These are phyloP conservation scores for Rhizopus stolonifer DNA, from an alignment of 371 early-diverging fungal genomes.

Conservation along the genomic window DNA sequence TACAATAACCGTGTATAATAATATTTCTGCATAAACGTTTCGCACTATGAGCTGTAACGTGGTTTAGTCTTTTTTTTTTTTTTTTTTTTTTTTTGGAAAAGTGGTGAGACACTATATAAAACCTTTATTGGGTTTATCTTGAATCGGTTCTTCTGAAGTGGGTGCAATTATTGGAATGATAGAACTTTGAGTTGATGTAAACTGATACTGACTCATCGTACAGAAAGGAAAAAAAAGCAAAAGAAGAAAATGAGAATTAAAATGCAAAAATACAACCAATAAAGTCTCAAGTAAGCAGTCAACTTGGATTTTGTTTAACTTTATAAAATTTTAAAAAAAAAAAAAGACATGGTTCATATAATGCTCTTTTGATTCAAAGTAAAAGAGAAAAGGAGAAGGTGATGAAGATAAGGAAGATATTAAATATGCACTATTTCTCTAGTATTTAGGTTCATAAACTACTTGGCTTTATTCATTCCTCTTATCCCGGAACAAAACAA, in stretches of 20 bases:
- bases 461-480: no score
- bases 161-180: constrained; percentile 58
- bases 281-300: neutral
- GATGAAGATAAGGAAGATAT: no score
- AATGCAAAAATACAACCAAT: constrained; percentile 1
- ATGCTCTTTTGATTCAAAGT: no score
- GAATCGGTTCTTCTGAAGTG: constrained; percentile 16
- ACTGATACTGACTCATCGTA: neutral
- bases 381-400: no score
- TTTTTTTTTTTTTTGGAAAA: no score
- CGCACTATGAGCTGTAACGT: constrained; percentile 26
- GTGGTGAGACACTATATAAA: no score
- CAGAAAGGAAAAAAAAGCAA: constrained; percentile 4
- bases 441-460: no score
- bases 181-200: constrained; percentile 25
- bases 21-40: constrained; percentile 77
- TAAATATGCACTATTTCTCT: no score
- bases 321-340: no score
- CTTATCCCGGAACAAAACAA: neutral
- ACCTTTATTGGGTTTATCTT: constrained; percentile 17
- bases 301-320: no score
- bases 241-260: constrained; percentile 7
- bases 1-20: constrained; percentile 86
- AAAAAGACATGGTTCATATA: no score
- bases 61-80: no score